Evolutionary conservation across 306 rosid species (phyloP).

Genomic region (cucumber (Cucumis sativus)): DNA sequence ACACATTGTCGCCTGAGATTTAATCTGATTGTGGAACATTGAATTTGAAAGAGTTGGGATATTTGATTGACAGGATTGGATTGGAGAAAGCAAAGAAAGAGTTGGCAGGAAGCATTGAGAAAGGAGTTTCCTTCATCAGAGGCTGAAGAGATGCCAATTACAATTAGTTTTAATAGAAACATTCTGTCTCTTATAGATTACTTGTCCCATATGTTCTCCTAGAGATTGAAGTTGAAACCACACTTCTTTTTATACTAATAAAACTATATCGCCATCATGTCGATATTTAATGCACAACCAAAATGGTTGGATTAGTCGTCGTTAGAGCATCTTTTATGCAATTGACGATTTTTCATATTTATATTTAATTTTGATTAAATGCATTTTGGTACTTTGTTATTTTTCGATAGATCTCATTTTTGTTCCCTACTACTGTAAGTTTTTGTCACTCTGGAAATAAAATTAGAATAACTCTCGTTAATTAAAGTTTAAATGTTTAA

Average conservation of each 20-base stretch:
- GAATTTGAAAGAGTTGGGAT: neutral
- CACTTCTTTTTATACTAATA: neutral
- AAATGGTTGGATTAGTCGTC: neutral
- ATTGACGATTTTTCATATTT: neutral
- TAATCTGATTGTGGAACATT: neutral
- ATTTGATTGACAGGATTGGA: conserved; percentile 11
- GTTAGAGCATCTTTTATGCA: neutral
- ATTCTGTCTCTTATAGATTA: neutral
- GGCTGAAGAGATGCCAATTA: neutral
- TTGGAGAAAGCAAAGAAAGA: conserved; percentile 10
- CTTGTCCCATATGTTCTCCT: neutral
- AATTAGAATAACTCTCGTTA: too few species aligned
- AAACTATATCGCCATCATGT: neutral
- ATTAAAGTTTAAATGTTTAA: too few species aligned
- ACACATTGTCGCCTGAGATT: neutral
- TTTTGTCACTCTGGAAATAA: too few species aligned
- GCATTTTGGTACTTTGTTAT: too few species aligned
- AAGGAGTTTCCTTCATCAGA: conserved; percentile 6
- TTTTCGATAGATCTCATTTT: too few species aligned
- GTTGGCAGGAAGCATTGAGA: conserved; percentile 9
- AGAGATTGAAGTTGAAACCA: neutral
- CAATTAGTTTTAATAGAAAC: neutral
- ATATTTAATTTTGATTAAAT: too few species aligned
- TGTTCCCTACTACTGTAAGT: too few species aligned
- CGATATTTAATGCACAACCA: neutral